A percentile compares a stretch with the other conserved stretches of the same genome.
phyloP scores from a whole-genome alignment of 352 stramenopile species.

The Phytophthora hibernalis region DNA sequence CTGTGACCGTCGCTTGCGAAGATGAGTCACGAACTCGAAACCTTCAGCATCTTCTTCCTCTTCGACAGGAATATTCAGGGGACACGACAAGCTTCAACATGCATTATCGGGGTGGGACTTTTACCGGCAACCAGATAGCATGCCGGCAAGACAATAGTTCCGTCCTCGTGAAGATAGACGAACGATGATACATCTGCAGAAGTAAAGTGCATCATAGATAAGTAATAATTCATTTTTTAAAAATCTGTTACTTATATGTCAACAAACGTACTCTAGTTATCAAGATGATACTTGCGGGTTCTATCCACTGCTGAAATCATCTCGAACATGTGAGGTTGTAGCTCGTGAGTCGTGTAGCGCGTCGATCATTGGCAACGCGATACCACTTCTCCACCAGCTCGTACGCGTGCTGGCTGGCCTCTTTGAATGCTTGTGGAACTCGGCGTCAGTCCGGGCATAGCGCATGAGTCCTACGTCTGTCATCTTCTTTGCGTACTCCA shows the following conservation, averaged over 20 bases:
- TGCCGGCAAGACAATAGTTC: neutral
- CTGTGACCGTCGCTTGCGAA: neutral
- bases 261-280: neutral
- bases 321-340: too few relatives aligned
- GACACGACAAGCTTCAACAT: neutral
- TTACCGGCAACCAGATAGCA: neutral
- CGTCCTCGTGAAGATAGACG: neutral
- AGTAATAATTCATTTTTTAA: neutral
- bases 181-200: neutral
- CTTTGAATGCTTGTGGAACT: too few relatives aligned
- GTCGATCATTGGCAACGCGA: too few relatives aligned
- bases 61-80: neutral
- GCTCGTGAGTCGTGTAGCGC: too few relatives aligned
- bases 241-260: neutral
- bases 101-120: neutral
- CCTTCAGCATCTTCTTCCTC: neutral
- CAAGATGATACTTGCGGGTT: too few relatives aligned
- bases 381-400: too few relatives aligned
- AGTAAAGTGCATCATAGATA: neutral
- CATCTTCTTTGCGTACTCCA: too few relatives aligned
- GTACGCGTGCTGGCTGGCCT: too few relatives aligned
- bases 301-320: too few relatives aligned
- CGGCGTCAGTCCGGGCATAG: too few relatives aligned
- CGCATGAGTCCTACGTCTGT: too few relatives aligned
- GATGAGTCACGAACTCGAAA: neutral